These are phyloP conservation scores for Alnus rubra DNA, from an alignment of 306 rosid genomes.

Conservation along the genomic window DNA sequence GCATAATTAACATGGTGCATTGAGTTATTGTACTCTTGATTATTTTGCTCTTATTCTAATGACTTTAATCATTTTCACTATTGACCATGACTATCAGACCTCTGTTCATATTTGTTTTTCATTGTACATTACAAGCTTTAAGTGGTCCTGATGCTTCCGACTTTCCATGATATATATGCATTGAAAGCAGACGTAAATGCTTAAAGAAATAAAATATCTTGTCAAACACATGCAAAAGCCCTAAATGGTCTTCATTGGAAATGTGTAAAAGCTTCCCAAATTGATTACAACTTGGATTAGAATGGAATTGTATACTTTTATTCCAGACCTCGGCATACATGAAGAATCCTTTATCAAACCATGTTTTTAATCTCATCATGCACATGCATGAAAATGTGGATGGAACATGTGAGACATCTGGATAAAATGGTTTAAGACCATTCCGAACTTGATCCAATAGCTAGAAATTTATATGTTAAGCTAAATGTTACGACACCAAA, in stretches of 20 bases:
- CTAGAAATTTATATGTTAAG: not conserved
- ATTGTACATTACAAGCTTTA: not conserved
- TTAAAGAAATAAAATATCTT: no score
- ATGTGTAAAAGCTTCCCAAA: no score
- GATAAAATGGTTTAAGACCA: not conserved
- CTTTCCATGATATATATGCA: no score
- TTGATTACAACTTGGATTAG: no score
- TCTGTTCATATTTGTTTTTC: not conserved
- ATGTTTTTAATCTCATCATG: not conserved
- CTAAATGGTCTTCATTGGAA: no score
- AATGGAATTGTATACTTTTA: no score
- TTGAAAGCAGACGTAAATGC: no score
- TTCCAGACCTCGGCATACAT: no score
- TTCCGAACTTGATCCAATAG: not conserved
- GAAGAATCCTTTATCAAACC: no score
- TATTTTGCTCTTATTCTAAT: not conserved
- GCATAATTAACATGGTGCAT: not conserved
- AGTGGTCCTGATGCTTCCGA: no score
- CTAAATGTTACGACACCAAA: not conserved
- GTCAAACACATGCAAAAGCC: no score
- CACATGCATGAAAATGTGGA: not conserved
- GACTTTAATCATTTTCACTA: not conserved
- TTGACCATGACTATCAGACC: not conserved
- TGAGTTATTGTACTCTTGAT: not conserved
- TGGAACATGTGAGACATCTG: slow-evolving; percentile 1